Percentiles rank a stretch among this genome's conserved stretches.
These are phyloP conservation scores for Paracoccidioides brasiliensis DNA, from an alignment of 2,329 filamentous ascomycete genomes.

Conservation along the genomic window DNA sequence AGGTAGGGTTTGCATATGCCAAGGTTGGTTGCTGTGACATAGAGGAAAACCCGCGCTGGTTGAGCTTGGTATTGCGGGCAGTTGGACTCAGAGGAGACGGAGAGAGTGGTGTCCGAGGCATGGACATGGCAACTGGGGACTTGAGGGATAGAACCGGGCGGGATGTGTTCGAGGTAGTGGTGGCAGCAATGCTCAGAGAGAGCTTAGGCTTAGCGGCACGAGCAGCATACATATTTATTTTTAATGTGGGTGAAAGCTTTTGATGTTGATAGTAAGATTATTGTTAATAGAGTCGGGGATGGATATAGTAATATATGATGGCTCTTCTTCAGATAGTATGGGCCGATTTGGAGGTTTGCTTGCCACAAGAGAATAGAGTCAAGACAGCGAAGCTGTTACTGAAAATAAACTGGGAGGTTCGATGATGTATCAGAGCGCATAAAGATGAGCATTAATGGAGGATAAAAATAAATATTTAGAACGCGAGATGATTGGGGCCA, in stretches of 20 bases:
- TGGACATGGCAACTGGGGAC: conserved; percentile 25
- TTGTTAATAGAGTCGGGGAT: neutral
- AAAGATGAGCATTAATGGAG: neutral
- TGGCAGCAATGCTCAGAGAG: conserved; percentile 31
- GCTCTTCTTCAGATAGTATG: neutral
- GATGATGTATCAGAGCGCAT: neutral
- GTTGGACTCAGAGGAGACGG: conserved; percentile 32
- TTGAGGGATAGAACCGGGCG: conserved; percentile 31
- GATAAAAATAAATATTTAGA: neutral
- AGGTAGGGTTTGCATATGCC: conserved; percentile 32
- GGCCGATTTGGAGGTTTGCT: neutral
- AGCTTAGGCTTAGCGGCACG: conserved; percentile 34
- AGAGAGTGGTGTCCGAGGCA: conserved; percentile 32
- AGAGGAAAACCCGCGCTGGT: conserved; percentile 27
- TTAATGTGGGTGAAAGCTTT: conserved; percentile 10
- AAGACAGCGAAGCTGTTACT: neutral
- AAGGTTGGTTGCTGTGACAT: conserved; percentile 28
- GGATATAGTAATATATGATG: neutral
- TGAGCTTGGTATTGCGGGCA: conserved; percentile 24
- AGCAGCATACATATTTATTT: conserved; percentile 28
- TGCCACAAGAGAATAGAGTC: neutral
- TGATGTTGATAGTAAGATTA: neutral
- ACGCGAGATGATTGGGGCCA: conserved; percentile 1
- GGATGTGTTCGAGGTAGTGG: conserved; percentile 19
- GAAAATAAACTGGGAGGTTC: neutral